Percentiles rank a stretch among this genome's conserved stretches.
Conservation (phyloP, 306 rosid species). For the Lupinus albus region DNA sequence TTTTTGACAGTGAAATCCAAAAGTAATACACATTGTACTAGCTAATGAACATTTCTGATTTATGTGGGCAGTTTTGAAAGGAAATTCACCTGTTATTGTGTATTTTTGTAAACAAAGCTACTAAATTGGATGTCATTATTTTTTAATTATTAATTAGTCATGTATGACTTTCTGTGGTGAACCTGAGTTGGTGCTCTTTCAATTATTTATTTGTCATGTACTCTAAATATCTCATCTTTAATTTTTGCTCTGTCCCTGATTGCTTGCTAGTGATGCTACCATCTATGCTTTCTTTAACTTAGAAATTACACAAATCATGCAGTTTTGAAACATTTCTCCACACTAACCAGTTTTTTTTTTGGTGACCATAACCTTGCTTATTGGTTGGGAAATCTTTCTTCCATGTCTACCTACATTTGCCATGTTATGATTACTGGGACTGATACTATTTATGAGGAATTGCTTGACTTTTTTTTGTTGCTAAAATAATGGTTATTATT, state of each 20-base stretch:
- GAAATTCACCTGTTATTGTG: not conserved
- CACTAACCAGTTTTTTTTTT: not conserved
- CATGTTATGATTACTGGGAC: slow-evolving; percentile 19
- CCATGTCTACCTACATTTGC: not conserved
- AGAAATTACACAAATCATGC: too few relatives aligned
- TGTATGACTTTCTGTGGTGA: not conserved
- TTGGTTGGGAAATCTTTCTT: not conserved
- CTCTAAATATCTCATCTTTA: not conserved
- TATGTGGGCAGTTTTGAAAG: slow-evolving; percentile 12
- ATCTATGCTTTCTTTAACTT: not conserved
- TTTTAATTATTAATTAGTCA: not conserved
- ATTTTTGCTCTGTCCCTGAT: slow-evolving; percentile 22
- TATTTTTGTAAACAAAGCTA: slow-evolving; percentile 12
- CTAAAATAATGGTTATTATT: not conserved
- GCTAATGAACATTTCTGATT: slow-evolving; percentile 17
- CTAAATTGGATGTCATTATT: not conserved
- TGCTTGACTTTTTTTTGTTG: slow-evolving; percentile 9
- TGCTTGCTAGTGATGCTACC: slow-evolving; percentile 1
- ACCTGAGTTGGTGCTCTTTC: not conserved
- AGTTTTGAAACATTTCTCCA: too few relatives aligned
- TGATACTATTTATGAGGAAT: slow-evolving; percentile 7
- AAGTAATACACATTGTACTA: not conserved
- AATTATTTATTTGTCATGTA: slow-evolving; percentile 14
- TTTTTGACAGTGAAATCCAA: slow-evolving; percentile 23
- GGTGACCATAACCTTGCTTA: slow-evolving; percentile 1